Evolutionary conservation across 176 grass and related monocot genomes (phyloP).

Genomic region (Areca catechu): DNA sequence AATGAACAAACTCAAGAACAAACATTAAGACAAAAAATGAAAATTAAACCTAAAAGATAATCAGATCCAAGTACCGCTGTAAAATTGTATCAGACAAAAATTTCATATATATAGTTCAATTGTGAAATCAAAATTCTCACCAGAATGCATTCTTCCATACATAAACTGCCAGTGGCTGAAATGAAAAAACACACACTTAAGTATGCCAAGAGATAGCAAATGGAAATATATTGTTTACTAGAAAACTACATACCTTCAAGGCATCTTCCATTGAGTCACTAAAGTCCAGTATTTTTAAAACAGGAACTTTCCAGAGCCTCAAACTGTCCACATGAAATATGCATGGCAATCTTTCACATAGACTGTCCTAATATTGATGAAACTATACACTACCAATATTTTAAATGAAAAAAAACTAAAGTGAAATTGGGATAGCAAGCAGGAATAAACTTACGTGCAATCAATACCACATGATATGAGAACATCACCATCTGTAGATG

Average conservation of each 20-base stretch:
- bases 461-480: constrained; percentile 89
- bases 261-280: constrained; percentile 32
- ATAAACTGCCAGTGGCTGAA: constrained; percentile 68
- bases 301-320: constrained; percentile 69
- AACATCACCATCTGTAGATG: constrained; percentile 82
- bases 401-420: too few relatives aligned
- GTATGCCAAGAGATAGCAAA: not conserved
- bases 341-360: too few relatives aligned
- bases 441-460: constrained; percentile 60
- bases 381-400: too few relatives aligned
- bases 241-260: constrained; percentile 39
- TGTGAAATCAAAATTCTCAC: constrained; percentile 21
- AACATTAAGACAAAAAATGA: constrained; percentile 19
- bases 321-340: constrained; percentile 38
- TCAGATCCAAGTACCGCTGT: too few relatives aligned
- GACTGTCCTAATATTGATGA: too few relatives aligned
- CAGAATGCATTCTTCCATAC: constrained; percentile 96
- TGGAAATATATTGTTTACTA: not conserved
- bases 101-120: too few relatives aligned
- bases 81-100: too few relatives aligned
- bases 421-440: constrained; percentile 9
- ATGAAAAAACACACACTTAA: constrained; percentile 9
- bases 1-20: not conserved
- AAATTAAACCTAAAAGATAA: not conserved
- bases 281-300: constrained; percentile 52